A percentile compares a stretch with the other conserved stretches of the same genome.
These are phyloP conservation scores for Coelastrella sp. DNA, from an alignment of 139 green algal species.

Conservation along the genomic window DNA sequence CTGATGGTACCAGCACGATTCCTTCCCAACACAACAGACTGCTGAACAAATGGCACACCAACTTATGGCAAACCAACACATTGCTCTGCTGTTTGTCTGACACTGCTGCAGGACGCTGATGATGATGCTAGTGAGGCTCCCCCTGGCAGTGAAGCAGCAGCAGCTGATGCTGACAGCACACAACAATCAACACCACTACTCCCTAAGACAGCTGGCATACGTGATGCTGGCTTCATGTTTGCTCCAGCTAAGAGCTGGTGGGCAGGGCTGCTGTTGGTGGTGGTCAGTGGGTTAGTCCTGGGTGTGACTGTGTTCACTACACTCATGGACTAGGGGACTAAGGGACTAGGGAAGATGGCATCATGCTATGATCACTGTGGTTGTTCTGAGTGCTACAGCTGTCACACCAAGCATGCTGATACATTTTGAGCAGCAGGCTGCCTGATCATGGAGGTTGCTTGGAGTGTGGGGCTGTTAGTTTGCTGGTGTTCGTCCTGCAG, in stretches of 20 bases:
- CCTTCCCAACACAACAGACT: too few relatives aligned
- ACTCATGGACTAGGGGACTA: not conserved
- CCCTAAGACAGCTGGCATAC: conserved; percentile 45
- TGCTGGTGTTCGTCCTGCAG: too few relatives aligned
- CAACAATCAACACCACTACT: conserved; percentile 9
- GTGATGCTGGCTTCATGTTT: conserved; percentile 38
- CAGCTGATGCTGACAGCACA: not conserved
- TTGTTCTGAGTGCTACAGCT: too few relatives aligned
- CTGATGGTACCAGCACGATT: too few relatives aligned
- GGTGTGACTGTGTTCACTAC: conserved; percentile 38
- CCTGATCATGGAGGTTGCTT: too few relatives aligned
- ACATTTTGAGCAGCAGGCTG: too few relatives aligned
- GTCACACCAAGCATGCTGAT: too few relatives aligned
- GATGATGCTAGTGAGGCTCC: not conserved
- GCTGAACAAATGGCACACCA: too few relatives aligned
- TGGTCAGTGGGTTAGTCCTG: conserved; percentile 27
- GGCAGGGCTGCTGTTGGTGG: conserved; percentile 38
- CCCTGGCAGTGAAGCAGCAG: not conserved
- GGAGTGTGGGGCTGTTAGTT: too few relatives aligned
- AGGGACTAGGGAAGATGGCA: too few relatives aligned
- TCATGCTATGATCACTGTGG: too few relatives aligned
- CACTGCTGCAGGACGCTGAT: not conserved
- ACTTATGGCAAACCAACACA: not conserved
- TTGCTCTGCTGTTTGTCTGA: not conserved
- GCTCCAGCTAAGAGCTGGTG: conserved; percentile 38